phyloP scores from a whole-genome alignment of 192 early-diverging fungal species.

The Podila epicladia region DNA sequence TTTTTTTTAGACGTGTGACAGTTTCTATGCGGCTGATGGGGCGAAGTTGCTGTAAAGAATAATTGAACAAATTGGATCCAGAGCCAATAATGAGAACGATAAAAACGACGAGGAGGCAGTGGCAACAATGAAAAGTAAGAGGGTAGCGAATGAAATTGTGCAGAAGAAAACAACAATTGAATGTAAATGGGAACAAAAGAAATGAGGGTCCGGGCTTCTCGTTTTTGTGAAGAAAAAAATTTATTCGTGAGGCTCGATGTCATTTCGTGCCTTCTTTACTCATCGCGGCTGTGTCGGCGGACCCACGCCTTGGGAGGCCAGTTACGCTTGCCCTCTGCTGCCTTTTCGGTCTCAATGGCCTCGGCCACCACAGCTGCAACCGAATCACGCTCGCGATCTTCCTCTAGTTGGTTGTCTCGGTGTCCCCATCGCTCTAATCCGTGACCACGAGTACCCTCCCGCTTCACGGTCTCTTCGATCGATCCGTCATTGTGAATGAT shows the following conservation, averaged over 20 bases:
- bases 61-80: too few species aligned
- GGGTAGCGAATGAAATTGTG: too few species aligned
- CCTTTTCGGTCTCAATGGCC: slow-evolving; percentile 12
- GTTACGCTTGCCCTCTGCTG: slow-evolving; percentile 9
- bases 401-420: slow-evolving; percentile 1
- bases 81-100: too few species aligned
- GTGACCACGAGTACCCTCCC: neutral
- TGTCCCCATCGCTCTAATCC: slow-evolving; percentile 13
- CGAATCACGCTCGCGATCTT: slow-evolving; percentile 21
- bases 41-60: too few species aligned
- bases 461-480: slow-evolving; percentile 30
- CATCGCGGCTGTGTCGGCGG: slow-evolving; percentile 19
- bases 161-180: too few species aligned
- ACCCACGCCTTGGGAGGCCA: slow-evolving; percentile 37
- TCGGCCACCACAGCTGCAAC: slow-evolving; percentile 18
- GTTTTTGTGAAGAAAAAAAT: neutral
- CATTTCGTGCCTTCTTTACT: neutral
- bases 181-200: too few species aligned
- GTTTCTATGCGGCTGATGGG: too few species aligned
- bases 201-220: neutral
- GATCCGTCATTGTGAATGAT: slow-evolving; percentile 33
- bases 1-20: too few species aligned
- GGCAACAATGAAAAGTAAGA: too few species aligned
- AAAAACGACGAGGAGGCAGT: too few species aligned
- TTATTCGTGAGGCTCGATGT: neutral